Evolutionary conservation across 2,329 filamentous ascomycete genomes (phyloP), one percentile per base, ranked within the genome.

Genomic region (Cladosporium sp.): DNA sequence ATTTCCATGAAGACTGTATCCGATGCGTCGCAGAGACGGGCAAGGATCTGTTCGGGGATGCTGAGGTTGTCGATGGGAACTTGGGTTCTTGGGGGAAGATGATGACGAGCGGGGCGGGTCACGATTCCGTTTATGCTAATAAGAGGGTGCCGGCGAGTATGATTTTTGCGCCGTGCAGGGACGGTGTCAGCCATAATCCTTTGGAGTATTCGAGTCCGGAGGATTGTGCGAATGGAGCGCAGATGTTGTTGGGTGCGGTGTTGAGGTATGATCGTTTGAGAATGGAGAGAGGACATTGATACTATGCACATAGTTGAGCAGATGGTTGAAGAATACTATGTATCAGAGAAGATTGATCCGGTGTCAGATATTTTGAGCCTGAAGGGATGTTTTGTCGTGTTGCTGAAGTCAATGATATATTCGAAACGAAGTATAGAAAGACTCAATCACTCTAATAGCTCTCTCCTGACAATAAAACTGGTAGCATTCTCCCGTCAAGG

Each of bases 1-100:
- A 74, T 25, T 90, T 90, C 67, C 75, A 88, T 58, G 64, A 75
- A 6, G 79, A 84, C 56, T 89, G 85, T 60, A 83, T 89, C 49
- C 64, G 69, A 0, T 83, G 81, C 30, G 84, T 89, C 7, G 72
- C 77, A 43, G 72, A 78, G 35, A 79, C 83, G 16, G 82, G 83
- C 0, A 66, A 69, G 48, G 76, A 75, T 3, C 73, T 84, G 1
- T 42, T 38, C 39, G 76, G 81, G 1, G 75, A 78, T 1, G 57
- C 58, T 38, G 61, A 72, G 15, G 66, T 71, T 19, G 32, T 35
- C 3, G 32, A 35, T n/a, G 32, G 32, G 32, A 62, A 41, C 25
- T 49, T 65, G 8, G 61, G 59, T 12, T 43, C 29, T 11, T 64
- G 61, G 62, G 61, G 61, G 12, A 71, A 74, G 39, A 61, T 75